Evolutionary conservation across 2,329 filamentous ascomycete species (phyloP), one percentile per base, ranked within the genome.

Genomic region (Penicillium sp.): DNA sequence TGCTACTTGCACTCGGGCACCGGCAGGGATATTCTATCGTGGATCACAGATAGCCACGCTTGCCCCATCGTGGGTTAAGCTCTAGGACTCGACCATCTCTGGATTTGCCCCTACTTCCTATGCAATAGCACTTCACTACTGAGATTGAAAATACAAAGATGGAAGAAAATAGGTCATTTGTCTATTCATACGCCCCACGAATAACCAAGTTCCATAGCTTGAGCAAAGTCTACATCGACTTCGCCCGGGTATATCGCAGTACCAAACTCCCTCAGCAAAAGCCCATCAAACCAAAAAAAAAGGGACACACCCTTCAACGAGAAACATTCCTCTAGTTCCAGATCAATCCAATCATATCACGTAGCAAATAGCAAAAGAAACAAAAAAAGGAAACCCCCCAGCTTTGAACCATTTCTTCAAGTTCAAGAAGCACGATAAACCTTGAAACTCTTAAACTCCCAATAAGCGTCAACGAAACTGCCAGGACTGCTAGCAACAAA

Each of bases 381-480:
- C n/a, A 9, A 13, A 29, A 23, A 38, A 34, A 4, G 7, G 2
- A 11, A 34, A 5, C 1, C 2, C 3, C 3, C 9, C 5, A 16
- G 2, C 15, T 9, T 11, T 47, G 7, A 48, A 11, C 9, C 29
- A 16, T 36, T 3, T 13, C 29, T 23, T n/a, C 15, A 29, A 31
- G 13, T 9, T 48, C n/a, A 60, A 40, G 19, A 19, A 53, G 75
- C 71, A 61, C 78, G 72, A 67, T 86, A 88, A 2, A 88, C 79
- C 60, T 82, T 75, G 61, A 88, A 87, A 10, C 75, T 70, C 2
- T 80, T 82, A 73, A 88, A 87, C 72, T 84, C 84, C 87, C 83
- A 90, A 68, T 79, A 89, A 1, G 83, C 87, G 66, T 83, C 79
- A 43, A 73, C 77, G 69, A 85, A 89, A 2, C 74, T 81, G 21